Evolutionary conservation across 2,329 filamentous ascomycete genomes (phyloP), one percentile per base, ranked within the genome.

Genomic region (Ceratocystiopsis sp.): DNA sequence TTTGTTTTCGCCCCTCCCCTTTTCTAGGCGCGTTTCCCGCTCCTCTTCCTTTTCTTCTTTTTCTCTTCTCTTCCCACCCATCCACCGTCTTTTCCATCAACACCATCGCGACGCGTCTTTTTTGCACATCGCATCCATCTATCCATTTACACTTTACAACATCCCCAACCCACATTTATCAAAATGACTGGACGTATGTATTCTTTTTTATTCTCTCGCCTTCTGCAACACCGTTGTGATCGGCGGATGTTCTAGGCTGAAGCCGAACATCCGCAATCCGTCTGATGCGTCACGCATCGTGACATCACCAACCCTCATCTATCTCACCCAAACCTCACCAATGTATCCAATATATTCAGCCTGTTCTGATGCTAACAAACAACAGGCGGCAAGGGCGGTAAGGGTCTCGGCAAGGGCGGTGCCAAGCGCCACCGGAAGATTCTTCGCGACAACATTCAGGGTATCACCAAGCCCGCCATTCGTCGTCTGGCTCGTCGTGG

Each of bases 391-490:
- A 93, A 93, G 72, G 86, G 86, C 67, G 87, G 87, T 64, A 94
- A 94, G 79, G 87, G 86, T 64, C 85, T 94, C 68, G 87, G 87
- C 66, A 94, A 94, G 80, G 87, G 87, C 54, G 87, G 87, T 66
- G 89, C 89, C 69, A 96, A 95, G 83, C 87, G 87, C 69, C 87
- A 95, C 73, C 80, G 89, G 61, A 95, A 95, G 84, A 95, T 95
- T 74, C 77, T 95, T 67, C 85, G 87, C 69, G 87, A 94, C 82
- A 95, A 94, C 83, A 95, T 95, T 63, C 87, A 95, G 73, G 87
- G 87, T 70, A 95, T 95, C 63, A 95, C 87, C 61, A 95, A 95
- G 83, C 87, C 87, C 59, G 87, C 87, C 59, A 95, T 95, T 69
- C 82, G 87, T 60, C 87, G 87, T 93, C 86, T 95, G 64, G 87